phyloP scores from a whole-genome alignment of 2,329 filamentous ascomycete genomes.

The Lachnellula occidentalis region DNA sequence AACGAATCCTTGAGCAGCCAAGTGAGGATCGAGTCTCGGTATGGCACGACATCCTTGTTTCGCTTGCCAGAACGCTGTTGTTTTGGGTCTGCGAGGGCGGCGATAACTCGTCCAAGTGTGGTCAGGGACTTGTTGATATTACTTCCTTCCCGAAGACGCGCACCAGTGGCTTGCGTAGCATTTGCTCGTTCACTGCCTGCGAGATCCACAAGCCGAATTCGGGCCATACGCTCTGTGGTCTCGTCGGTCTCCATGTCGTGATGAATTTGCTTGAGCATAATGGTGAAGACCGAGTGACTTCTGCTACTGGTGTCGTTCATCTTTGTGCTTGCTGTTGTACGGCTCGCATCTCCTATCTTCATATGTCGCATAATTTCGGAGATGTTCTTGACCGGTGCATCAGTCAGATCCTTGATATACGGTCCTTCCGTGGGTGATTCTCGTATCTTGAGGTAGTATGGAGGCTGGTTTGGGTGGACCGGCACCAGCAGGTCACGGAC shows the following conservation, averaged over 20 bases:
- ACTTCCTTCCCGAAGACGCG: conserved; percentile 84
- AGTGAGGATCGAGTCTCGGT: conserved; percentile 78
- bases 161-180: conserved; percentile 88
- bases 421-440: conserved; percentile 93
- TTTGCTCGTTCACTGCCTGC: conserved; percentile 94
- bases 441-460: conserved; percentile 93
- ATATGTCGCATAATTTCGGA: conserved; percentile 85
- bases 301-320: conserved; percentile 99
- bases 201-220: conserved; percentile 90
- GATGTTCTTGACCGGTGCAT: conserved; percentile 84
- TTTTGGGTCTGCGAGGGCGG: conserved; percentile 72
- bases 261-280: conserved; percentile 96
- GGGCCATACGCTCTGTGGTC: conserved; percentile 88
- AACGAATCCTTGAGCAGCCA: conserved; percentile 94
- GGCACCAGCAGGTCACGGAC: conserved; percentile 89
- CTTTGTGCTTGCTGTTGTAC: conserved; percentile 89
- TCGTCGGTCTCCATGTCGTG: conserved; percentile 97
- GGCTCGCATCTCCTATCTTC: conserved; percentile 80
- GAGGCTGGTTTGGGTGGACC: conserved; percentile 60
- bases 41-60: conserved; percentile 74
- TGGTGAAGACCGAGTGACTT: conserved; percentile 95
- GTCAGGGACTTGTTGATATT: conserved; percentile 99
- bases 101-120: conserved; percentile 91
- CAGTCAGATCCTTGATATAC: conserved; percentile 93
- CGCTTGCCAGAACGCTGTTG: conserved; percentile 52